Percentiles rank a stretch among this genome's conserved stretches.
Evolutionary conservation across 2,329 filamentous ascomycete species (phyloP).

Genomic region (Verticillium nonalfalfae): DNA sequence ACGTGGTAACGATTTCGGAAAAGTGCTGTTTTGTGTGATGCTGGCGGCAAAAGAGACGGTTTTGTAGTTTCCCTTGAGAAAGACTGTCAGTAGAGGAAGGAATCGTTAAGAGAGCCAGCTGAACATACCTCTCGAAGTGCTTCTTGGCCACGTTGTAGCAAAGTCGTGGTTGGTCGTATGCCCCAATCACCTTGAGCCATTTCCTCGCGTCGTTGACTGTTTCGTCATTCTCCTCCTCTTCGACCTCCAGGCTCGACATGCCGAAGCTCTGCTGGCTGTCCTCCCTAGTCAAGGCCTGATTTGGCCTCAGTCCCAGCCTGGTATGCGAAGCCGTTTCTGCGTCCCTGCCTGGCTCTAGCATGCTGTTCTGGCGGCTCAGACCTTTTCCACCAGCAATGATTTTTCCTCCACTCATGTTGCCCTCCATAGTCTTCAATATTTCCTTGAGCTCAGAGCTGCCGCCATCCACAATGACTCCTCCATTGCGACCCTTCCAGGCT

Average conservation of each 20-base stretch:
- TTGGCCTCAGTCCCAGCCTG: slow-evolving; percentile 46
- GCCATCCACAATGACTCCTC: slow-evolving; percentile 87
- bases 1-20: slow-evolving; percentile 91
- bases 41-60: slow-evolving; percentile 66
- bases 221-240: slow-evolving; percentile 45
- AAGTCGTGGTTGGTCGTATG: slow-evolving; percentile 79
- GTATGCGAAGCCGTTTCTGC: slow-evolving; percentile 36
- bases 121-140: slow-evolving; percentile 70
- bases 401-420: slow-evolving; percentile 82
- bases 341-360: slow-evolving; percentile 39
- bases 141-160: slow-evolving; percentile 76
- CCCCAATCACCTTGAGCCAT: slow-evolving; percentile 79
- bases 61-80: slow-evolving; percentile 50
- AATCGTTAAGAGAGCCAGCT: neutral
- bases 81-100: slow-evolving; percentile 2
- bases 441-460: slow-evolving; percentile 67
- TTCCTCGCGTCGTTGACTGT: slow-evolving; percentile 61
- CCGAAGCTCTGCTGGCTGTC: slow-evolving; percentile 63
- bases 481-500: slow-evolving; percentile 84
- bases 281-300: slow-evolving; percentile 40
- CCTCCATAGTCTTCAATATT: slow-evolving; percentile 78
- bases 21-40: slow-evolving; percentile 74
- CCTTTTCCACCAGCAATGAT: slow-evolving; percentile 47
- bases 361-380: slow-evolving; percentile 55
- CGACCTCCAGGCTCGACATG: slow-evolving; percentile 43